Evolutionary conservation across 352 stramenopile species (phyloP).

Genomic region (Phytophthora tubulina): DNA sequence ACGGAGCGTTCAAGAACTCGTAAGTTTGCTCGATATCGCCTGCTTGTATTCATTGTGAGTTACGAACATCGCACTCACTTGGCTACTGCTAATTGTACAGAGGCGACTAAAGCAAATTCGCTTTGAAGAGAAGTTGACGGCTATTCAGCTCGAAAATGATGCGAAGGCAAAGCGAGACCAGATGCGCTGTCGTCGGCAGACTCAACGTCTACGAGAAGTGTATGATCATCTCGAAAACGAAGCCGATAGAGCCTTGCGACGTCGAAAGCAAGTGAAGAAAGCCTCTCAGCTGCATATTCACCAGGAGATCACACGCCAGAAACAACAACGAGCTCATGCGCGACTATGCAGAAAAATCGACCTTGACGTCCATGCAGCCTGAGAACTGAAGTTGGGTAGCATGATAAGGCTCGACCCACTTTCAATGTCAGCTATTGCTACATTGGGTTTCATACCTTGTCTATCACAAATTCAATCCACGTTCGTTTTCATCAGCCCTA

Average conservation of each 20-base stretch:
- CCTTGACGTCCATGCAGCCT: slow-evolving; percentile 26
- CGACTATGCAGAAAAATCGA: slow-evolving; percentile 25
- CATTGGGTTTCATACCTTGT: too few relatives aligned
- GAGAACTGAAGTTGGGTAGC: background rate
- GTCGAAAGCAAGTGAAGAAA: slow-evolving; percentile 65
- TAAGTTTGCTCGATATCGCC: slow-evolving; percentile 24
- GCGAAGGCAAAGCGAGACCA: slow-evolving; percentile 44
- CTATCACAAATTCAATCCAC: too few relatives aligned
- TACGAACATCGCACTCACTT: background rate
- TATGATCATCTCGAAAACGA: slow-evolving; percentile 69
- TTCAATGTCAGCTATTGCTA: too few relatives aligned
- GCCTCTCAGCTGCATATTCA: slow-evolving; percentile 67
- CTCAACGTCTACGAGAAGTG: slow-evolving; percentile 48
- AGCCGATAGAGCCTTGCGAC: slow-evolving; percentile 59
- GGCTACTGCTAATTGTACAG: slow-evolving; percentile 16
- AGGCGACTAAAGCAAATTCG: slow-evolving; percentile 52
- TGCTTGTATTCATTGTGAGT: background rate
- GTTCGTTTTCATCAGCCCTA: too few relatives aligned
- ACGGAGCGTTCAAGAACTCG: slow-evolving; percentile 69
- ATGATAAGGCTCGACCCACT: background rate
- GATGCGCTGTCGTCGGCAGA: slow-evolving; percentile 51
- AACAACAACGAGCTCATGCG: slow-evolving; percentile 48
- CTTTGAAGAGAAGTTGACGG: slow-evolving; percentile 48
- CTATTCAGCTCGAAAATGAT: slow-evolving; percentile 45
- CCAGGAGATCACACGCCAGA: slow-evolving; percentile 61